phyloP scores from a whole-genome alignment of 768 basidiomycete species.

The Phylloporus sp. region DNA sequence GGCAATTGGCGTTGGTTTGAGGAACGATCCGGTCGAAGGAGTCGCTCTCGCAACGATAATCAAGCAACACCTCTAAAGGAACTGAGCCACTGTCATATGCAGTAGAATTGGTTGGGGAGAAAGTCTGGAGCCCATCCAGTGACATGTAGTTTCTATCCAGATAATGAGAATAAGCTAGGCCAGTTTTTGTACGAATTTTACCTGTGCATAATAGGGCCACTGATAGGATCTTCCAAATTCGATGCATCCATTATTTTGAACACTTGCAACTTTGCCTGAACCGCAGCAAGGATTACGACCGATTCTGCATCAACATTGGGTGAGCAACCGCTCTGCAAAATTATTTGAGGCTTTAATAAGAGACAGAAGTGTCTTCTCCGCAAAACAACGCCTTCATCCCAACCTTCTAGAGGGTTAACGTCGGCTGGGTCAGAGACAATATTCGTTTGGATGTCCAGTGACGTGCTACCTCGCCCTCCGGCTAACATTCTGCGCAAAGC shows the following conservation, averaged over 20 bases:
- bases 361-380: constrained; percentile 75
- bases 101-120: constrained; percentile 58
- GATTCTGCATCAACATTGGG: constrained; percentile 39
- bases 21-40: constrained; percentile 89
- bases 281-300: constrained; percentile 70
- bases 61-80: constrained; percentile 88
- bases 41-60: constrained; percentile 74
- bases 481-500: constrained; percentile 63
- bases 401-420: constrained; percentile 63
- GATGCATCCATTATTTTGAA: constrained; percentile 79
- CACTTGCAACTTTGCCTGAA: constrained; percentile 73
- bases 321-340: constrained; percentile 53
- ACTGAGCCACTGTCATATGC: constrained; percentile 53
- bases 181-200: constrained; percentile 28
- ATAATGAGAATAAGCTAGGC: constrained; percentile 1
- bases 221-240: constrained; percentile 78
- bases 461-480: constrained; percentile 47
- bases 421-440: constrained; percentile 31
- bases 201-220: constrained; percentile 84
- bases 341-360: constrained; percentile 89
- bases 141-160: constrained; percentile 66
- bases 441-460: constrained; percentile 35
- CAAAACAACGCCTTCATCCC: constrained; percentile 67
- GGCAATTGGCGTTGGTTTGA: constrained; percentile 79
- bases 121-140: constrained; percentile 81